A percentile compares a stretch with the other conserved stretches of the same genome.
Evolutionary conservation across 164 flowering plant species (phyloP).

Genomic region (Piper betle): DNA sequence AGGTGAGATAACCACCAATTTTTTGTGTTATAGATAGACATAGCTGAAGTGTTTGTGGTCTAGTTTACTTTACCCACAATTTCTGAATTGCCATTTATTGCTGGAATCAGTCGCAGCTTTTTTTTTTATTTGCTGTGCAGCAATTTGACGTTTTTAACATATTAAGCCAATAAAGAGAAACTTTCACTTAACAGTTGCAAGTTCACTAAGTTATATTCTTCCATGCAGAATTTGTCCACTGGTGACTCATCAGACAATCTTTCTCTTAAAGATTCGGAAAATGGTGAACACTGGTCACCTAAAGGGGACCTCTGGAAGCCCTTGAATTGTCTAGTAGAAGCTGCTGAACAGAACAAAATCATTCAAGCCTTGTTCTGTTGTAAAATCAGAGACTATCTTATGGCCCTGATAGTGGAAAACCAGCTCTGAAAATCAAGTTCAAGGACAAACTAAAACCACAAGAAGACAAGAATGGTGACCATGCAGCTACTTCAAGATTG

Average conservation of each 20-base stretch:
- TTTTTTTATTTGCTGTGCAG: too few relatives aligned
- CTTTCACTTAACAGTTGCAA: neutral
- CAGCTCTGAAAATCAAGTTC: slow-evolving; percentile 31
- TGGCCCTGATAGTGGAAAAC: slow-evolving; percentile 18
- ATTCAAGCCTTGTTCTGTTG: slow-evolving; percentile 35
- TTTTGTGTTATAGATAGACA: neutral
- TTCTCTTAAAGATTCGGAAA: slow-evolving; percentile 27
- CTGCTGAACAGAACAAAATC: slow-evolving; percentile 78
- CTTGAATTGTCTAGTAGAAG: slow-evolving; percentile 79
- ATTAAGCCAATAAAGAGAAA: too few relatives aligned
- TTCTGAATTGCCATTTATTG: too few relatives aligned
- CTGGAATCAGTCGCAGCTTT: too few relatives aligned
- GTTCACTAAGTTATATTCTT: neutral
- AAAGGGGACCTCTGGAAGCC: slow-evolving; percentile 87
- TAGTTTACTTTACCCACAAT: neutral
- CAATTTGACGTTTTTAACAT: too few relatives aligned
- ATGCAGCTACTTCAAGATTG: slow-evolving; percentile 18
- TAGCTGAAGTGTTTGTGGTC: neutral
- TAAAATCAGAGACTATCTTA: slow-evolving; percentile 24
- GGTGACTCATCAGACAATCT: slow-evolving; percentile 34
- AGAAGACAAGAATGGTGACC: slow-evolving; percentile 27
- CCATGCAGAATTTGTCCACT: slow-evolving; percentile 36
- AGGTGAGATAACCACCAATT: slow-evolving; percentile 26
- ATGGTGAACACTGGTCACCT: slow-evolving; percentile 36
- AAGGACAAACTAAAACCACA: slow-evolving; percentile 32